A percentile compares a stretch with the other conserved stretches of the same genome.
Evolutionary conservation across 1,284 basidiomycete genomes (phyloP).

Genomic region (Apiotrichum gamsii): DNA sequence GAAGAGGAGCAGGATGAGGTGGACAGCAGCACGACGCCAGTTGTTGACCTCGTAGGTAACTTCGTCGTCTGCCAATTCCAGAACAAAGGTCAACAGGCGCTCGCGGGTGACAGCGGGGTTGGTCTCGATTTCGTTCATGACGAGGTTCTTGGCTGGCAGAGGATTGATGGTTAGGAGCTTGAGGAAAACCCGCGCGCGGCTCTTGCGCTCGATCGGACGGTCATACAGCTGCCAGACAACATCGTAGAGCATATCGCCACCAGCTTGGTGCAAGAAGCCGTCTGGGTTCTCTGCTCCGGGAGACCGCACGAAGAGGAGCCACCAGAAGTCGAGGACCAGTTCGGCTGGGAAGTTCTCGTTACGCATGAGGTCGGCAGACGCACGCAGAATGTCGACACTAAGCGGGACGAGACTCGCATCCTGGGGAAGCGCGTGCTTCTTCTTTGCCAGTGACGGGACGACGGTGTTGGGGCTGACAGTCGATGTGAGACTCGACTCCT

Average conservation of each 20-base stretch:
- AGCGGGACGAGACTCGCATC: constrained; percentile 14
- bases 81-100: constrained; percentile 26
- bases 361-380: constrained; percentile 18
- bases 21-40: constrained; percentile 26
- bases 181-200: constrained; percentile 27
- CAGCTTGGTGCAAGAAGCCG: constrained; percentile 27
- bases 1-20: constrained; percentile 30
- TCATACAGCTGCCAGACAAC: constrained; percentile 33
- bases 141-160: constrained; percentile 22
- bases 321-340: constrained; percentile 34
- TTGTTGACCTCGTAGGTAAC: constrained; percentile 18
- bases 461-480: neutral
- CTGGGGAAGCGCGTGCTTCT: neutral
- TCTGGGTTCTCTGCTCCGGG: constrained; percentile 22
- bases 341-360: constrained; percentile 16
- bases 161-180: constrained; percentile 32
- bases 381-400: constrained; percentile 18
- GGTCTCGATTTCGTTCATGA: constrained; percentile 4
- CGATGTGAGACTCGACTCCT: constrained; percentile 9
- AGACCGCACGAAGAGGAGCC: constrained; percentile 32
- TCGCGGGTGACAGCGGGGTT: constrained; percentile 18
- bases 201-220: constrained; percentile 15
- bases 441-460: neutral
- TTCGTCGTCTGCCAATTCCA: constrained; percentile 31
- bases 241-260: constrained; percentile 17